Evolutionary conservation across 2,329 filamentous ascomycete genomes (phyloP), one percentile per base, ranked within the genome.

Genomic region (Tolypocladium paradoxum): DNA sequence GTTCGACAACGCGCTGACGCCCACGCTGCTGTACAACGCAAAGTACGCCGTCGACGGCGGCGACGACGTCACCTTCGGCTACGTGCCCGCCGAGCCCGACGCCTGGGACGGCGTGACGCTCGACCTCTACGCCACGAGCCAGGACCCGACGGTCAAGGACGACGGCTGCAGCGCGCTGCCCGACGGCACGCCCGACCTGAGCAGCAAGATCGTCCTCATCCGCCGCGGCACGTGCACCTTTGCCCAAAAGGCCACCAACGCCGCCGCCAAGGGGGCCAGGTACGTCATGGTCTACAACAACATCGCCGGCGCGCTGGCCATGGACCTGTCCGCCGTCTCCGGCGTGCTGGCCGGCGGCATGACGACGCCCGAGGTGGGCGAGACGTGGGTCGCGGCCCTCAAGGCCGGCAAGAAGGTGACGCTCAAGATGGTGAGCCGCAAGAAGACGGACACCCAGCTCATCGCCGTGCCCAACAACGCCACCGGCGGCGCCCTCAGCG

Each of bases 281-380:
- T 83, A 84, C 57, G 65, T 86, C 52, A 66, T 86, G 57, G 70
- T 83, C 60, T 85, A 84, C 66, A 84, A 84, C 71, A 81, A 78
- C 56, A 56, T 50, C 20, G 56, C 59, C 7, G 70, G 67, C 16
- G 67, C 72, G 3, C 57, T 62, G 5, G 56, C 60, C 8, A 68
- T 71, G 12, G 64, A 71, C 37, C 66, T 70, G 3, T 56, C 61
- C 0, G 33, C 46, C 1, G 68, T 69, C 1, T 40, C 61, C 0
- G 63, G 63, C 2, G 61, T 77, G 45, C 37, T 61, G 12, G 75
- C 64, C 14, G 62, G 67, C 0, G 73, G 66, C 47, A 76, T 76
- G 64, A 70, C 76, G 1, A 67, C 68, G 1, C 62, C 70, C 0
- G 60, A 65, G 0, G 65, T 70, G 24, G 79, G 77, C 33, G 70